Base-by-base conservation (phyloP, 345 rosid genomes). In the Microcos paniculata region DNA sequence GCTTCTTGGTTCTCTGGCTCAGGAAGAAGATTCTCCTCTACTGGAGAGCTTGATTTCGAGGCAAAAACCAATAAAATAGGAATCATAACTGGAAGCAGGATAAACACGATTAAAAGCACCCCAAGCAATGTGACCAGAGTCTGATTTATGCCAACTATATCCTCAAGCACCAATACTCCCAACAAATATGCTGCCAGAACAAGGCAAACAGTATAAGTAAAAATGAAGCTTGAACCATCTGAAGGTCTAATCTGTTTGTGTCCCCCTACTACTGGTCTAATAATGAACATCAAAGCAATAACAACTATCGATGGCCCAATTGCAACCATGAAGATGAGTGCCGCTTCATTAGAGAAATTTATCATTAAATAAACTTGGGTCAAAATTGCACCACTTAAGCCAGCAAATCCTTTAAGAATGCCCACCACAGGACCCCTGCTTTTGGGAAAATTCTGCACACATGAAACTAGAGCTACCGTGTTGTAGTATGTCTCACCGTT, bases 401-500 rank as follows among this genome's bases (percentile, higher is more conserved):
- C 98, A 8, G 98, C 92, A 78, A 92, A 94, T 19, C 97, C 98
- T 82, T 94, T 92, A 31, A 92, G 83, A 42, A 94, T 88, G 48
- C 98, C 98, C 14, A 94, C 97, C 19, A 92, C 84, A 56, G 94
- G 94, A 58, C 97, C 96, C 45, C 97, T 81, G 77, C 84, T 88
- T 80, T 84, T 90, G 8, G 96, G 98, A 82, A 94, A 90, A 87
- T 92, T 94, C 80, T 88, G 97, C 18, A 94, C 91, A 16, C 93
- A 89, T 28, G 98, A 94, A 62, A 94, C 96, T 2, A 92, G 85
- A 49, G 96, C 77, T 21, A 82, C 91, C 43, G 98, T 92, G 75
- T 94, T 94, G 92, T 83, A 92, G 88, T 87, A 94, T 15, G 98
- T 94, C 83, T 94, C 97, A 0, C 98, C 98, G 77, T 94, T 90